These are phyloP conservation scores for Rhizoclosmatium sp. DNA, from an alignment of 192 early-diverging fungal genomes.

Conservation along the genomic window DNA sequence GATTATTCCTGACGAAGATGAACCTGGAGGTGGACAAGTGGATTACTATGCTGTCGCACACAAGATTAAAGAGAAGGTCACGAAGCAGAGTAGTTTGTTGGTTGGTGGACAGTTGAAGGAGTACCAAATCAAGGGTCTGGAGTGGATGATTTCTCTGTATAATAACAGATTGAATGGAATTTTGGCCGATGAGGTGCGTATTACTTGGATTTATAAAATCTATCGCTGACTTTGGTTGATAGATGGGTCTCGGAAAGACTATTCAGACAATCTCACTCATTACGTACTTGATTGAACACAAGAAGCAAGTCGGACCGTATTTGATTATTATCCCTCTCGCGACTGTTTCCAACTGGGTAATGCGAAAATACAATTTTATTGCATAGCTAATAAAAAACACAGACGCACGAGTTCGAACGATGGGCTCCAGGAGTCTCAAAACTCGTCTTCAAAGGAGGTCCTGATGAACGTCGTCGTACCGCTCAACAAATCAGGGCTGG, in stretches of 20 bases:
- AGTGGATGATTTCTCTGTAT: constrained; percentile 99
- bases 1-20: constrained; percentile 60
- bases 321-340: constrained; percentile 96
- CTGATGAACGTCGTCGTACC: constrained; percentile 74
- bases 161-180: constrained; percentile 99
- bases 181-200: constrained; percentile 74
- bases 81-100: constrained; percentile 83
- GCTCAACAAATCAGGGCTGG: constrained; percentile 74
- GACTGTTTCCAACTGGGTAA: constrained; percentile 94
- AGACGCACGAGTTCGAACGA: constrained; percentile 86
- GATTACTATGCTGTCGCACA: constrained; percentile 91
- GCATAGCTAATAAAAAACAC: background rate
- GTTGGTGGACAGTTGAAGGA: constrained; percentile 94
- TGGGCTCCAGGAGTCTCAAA: constrained; percentile 93
- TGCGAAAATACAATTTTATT: background rate
- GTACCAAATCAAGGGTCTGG: constrained; percentile 95
- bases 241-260: constrained; percentile 78
- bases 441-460: constrained; percentile 93
- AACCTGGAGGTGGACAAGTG: constrained; percentile 53
- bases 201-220: background rate
- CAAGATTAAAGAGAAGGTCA: constrained; percentile 80
- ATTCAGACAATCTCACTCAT: constrained; percentile 97
- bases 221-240: background rate
- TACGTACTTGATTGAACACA: constrained; percentile 94
- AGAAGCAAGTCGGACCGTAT: constrained; percentile 95